Conservation (phyloP, 306 rosid species). For the Casuarina equisetifolia region DNA sequence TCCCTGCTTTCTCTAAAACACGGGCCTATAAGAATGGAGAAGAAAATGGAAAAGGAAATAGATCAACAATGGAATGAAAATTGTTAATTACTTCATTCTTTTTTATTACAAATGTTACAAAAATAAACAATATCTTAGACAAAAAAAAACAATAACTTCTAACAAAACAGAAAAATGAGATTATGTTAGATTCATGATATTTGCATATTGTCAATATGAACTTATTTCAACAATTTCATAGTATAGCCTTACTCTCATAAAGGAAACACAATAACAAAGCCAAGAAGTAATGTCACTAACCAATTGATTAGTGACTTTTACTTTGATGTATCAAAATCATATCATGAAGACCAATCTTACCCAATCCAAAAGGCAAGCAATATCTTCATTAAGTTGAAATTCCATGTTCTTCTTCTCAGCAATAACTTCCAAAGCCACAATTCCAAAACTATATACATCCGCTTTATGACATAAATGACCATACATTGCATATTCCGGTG, state of each 20-base stretch:
- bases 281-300: neutral
- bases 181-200: too few species aligned
- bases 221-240: too few species aligned
- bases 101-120: neutral
- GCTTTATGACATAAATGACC: slow-evolving; percentile 58
- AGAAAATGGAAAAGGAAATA: neutral
- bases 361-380: slow-evolving; percentile 64
- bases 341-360: slow-evolving; percentile 29
- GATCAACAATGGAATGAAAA: neutral
- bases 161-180: too few species aligned
- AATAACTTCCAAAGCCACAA: slow-evolving; percentile 54
- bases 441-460: slow-evolving; percentile 66
- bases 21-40: slow-evolving; percentile 20
- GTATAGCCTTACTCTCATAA: too few species aligned
- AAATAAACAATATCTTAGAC: too few species aligned
- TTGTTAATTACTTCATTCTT: neutral
- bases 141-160: too few species aligned
- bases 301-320: neutral
- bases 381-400: slow-evolving; percentile 41
- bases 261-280: neutral
- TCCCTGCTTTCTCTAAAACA: slow-evolving; percentile 31
- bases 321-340: neutral
- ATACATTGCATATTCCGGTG: slow-evolving; percentile 75
- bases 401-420: slow-evolving; percentile 49
- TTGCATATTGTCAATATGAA: too few species aligned